A percentile compares a stretch with the other conserved stretches of the same genome.
Conservation (phyloP, 2,329 filamentous ascomycete genomes). For the Tothia fuscella region DNA sequence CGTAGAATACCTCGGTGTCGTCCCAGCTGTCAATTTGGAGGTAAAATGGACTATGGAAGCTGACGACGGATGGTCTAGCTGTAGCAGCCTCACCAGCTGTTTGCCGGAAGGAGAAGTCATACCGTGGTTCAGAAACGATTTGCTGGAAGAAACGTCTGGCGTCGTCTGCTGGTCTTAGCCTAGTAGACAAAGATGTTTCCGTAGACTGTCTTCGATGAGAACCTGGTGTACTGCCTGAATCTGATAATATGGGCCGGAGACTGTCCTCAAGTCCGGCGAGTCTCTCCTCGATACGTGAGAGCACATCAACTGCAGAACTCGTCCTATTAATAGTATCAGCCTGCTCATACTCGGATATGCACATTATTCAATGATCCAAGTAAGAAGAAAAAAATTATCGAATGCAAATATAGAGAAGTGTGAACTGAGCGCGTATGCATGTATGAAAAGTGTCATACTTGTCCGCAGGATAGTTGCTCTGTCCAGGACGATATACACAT, state of each 20-base stretch:
- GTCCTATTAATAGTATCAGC: background rate
- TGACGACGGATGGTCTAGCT: constrained; percentile 17
- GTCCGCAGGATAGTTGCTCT: constrained; percentile 18
- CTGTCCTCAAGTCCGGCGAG: constrained; percentile 18
- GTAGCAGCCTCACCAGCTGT: constrained; percentile 18
- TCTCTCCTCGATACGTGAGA: constrained; percentile 17
- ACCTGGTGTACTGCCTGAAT: constrained; percentile 15
- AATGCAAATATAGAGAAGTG: too few relatives aligned
- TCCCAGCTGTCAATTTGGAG: constrained; percentile 20
- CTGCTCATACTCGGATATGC: background rate
- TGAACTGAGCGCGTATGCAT: too few relatives aligned
- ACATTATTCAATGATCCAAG: background rate
- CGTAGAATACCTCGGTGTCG: constrained; percentile 20
- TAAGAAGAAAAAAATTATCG: too few relatives aligned
- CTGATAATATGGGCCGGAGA: constrained; percentile 9
- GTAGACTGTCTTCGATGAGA: background rate
- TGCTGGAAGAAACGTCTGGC: constrained; percentile 14
- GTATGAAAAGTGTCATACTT: too few relatives aligned
- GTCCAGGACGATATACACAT: constrained; percentile 20
- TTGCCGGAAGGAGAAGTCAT: constrained; percentile 19
- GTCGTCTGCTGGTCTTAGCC: background rate
- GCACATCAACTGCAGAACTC: constrained; percentile 13
- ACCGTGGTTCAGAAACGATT: constrained; percentile 12
- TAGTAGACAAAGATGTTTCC: background rate
- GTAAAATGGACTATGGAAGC: constrained; percentile 17